Evolutionary conservation across 2,329 filamentous ascomycete species (phyloP).

Genomic region (Arthrobotrys pseudoclavata): DNA sequence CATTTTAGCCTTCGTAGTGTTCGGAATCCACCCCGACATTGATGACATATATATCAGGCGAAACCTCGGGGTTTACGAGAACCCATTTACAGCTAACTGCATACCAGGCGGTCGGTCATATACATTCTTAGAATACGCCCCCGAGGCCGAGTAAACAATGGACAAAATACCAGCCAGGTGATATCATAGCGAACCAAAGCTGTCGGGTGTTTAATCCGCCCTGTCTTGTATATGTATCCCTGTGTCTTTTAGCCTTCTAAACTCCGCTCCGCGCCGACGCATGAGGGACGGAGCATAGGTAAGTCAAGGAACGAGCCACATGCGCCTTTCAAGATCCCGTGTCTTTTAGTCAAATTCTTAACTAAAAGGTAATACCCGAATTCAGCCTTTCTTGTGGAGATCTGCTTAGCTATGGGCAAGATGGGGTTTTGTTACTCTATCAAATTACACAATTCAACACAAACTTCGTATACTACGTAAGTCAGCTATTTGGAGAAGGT

Average conservation of each 20-base stretch:
- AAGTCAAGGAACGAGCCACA: conserved; percentile 15
- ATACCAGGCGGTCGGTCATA: neutral
- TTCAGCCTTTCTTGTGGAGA: neutral
- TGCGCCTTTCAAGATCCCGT: conserved; percentile 16
- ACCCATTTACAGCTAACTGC: conserved; percentile 1
- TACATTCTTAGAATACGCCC: neutral
- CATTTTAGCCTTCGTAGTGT: neutral
- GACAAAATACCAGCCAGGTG: neutral
- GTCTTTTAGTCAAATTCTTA: conserved; percentile 49
- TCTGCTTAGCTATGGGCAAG: no score
- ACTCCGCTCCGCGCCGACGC: conserved; percentile 14
- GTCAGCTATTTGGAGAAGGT: conserved; percentile 11
- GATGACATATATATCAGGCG: neutral
- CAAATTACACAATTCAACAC: conserved; percentile 57
- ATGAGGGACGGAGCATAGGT: neutral
- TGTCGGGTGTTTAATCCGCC: conserved; percentile 3
- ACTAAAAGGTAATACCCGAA: conserved; percentile 39
- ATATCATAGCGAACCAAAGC: neutral
- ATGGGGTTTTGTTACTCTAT: conserved; percentile 33
- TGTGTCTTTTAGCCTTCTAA: conserved; percentile 2
- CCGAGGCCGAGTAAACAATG: neutral
- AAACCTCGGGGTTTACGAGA: conserved; percentile 10
- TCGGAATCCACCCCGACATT: neutral
- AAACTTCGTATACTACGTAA: conserved; percentile 10
- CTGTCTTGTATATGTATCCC: neutral